Percentiles rank a stretch among this genome's conserved stretches.
Evolutionary conservation across 2,329 filamentous ascomycete species (phyloP).

Genomic region (Ascochyta lentis): DNA sequence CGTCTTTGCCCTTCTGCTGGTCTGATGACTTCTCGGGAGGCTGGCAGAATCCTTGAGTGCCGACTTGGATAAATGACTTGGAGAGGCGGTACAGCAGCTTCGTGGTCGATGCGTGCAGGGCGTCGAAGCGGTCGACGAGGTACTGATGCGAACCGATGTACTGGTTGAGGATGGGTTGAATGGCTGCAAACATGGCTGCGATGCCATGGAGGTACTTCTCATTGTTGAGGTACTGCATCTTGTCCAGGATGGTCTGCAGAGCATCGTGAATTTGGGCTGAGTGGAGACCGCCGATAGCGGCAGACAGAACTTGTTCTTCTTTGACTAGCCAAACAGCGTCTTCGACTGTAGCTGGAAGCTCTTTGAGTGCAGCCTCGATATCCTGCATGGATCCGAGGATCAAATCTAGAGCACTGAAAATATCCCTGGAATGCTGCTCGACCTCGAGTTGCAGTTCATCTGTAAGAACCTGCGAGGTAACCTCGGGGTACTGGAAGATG

Average conservation of each 20-base stretch:
- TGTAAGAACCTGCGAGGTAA: background rate
- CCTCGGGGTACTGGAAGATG: slow-evolving; percentile 51
- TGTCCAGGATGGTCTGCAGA: slow-evolving; percentile 54
- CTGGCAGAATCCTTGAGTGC: slow-evolving; percentile 87
- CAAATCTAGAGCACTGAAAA: slow-evolving; percentile 73
- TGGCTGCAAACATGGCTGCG: slow-evolving; percentile 64
- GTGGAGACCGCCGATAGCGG: slow-evolving; percentile 65
- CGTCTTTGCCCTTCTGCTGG: slow-evolving; percentile 71
- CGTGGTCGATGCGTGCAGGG: slow-evolving; percentile 73
- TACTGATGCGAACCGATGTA: slow-evolving; percentile 70
- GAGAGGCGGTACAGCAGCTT: slow-evolving; percentile 78
- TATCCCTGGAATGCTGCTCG: slow-evolving; percentile 61
- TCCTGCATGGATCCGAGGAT: slow-evolving; percentile 82
- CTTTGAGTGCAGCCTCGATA: slow-evolving; percentile 63
- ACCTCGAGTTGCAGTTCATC: slow-evolving; percentile 19
- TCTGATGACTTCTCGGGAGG: slow-evolving; percentile 77
- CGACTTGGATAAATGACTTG: slow-evolving; percentile 78
- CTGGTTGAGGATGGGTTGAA: slow-evolving; percentile 75
- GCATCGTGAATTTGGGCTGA: slow-evolving; percentile 60
- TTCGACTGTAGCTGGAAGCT: slow-evolving; percentile 65
- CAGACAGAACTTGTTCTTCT: slow-evolving; percentile 47
- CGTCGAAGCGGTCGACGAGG: slow-evolving; percentile 64
- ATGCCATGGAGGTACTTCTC: slow-evolving; percentile 53
- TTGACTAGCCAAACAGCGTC: slow-evolving; percentile 68
- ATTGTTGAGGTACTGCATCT: slow-evolving; percentile 55